These are phyloP conservation scores for Plantago major DNA, from an alignment of 257 asterid species.

Conservation along the genomic window DNA sequence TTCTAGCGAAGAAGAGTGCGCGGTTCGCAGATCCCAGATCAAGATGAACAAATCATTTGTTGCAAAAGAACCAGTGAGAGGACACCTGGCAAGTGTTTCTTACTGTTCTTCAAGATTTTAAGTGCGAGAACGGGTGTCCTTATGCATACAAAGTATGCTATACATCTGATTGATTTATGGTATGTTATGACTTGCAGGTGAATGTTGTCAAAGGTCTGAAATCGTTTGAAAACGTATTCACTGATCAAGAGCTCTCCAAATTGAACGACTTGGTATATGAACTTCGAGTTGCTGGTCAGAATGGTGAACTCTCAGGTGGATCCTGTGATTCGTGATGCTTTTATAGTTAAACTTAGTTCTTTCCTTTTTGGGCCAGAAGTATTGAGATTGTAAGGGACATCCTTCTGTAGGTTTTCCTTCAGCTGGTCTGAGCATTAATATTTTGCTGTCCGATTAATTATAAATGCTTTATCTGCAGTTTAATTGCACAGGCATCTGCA, in stretches of 20 bases:
- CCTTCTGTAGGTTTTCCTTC: conserved; percentile 23
- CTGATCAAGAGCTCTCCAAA: conserved; percentile 57
- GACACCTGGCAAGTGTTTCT: conserved; percentile 50
- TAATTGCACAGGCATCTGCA: too few relatives aligned
- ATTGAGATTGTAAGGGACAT: conserved; percentile 47
- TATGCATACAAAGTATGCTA: too few relatives aligned
- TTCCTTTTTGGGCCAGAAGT: conserved; percentile 52
- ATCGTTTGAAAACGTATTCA: conserved; percentile 61
- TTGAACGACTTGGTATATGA: conserved; percentile 56
- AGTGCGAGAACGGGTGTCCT: not conserved
- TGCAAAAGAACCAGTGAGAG: conserved; percentile 65
- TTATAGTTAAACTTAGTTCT: conserved; percentile 42
- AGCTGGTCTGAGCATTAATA: conserved; percentile 49
- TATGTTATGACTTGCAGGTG: conserved; percentile 40
- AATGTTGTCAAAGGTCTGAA: conserved; percentile 83
- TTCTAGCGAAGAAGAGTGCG: conserved; percentile 57
- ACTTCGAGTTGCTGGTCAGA: conserved; percentile 72
- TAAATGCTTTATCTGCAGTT: too few relatives aligned
- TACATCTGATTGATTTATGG: not conserved
- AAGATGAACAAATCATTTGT: conserved; percentile 60
- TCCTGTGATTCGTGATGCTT: conserved; percentile 66
- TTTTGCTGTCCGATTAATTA: too few relatives aligned
- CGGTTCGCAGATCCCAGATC: conserved; percentile 53
- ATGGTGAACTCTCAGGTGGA: conserved; percentile 89
- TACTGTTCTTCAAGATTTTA: not conserved